A percentile compares a stretch with the other conserved stretches of the same genome.
These are phyloP conservation scores for Pichia membranifaciens DNA, from an alignment of 805 yeast genomes.

Conservation along the genomic window DNA sequence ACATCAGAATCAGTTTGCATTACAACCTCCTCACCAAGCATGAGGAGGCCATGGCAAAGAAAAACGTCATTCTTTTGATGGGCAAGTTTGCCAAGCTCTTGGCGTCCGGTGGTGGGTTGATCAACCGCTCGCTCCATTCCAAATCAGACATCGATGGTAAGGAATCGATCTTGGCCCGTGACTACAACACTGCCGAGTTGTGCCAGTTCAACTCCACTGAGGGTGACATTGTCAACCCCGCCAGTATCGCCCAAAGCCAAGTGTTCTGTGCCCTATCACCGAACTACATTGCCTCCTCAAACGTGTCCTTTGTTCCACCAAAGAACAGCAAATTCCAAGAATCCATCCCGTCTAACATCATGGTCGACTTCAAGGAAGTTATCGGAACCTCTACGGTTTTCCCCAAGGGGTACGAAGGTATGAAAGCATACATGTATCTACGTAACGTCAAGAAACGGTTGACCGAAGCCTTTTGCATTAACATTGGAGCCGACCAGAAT, in stretches of 20 bases:
- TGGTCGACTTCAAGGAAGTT: slow-evolving; percentile 73
- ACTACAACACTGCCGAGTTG: slow-evolving; percentile 52
- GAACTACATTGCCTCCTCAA: slow-evolving; percentile 41
- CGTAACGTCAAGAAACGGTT: slow-evolving; percentile 57
- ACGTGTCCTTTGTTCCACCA: slow-evolving; percentile 37
- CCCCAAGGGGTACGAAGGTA: slow-evolving; percentile 64
- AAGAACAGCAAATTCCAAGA: slow-evolving; percentile 42
- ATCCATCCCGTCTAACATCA: slow-evolving; percentile 56
- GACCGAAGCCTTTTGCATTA: slow-evolving; percentile 75
- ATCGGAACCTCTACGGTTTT: slow-evolving; percentile 49
- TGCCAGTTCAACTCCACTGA: slow-evolving; percentile 27
- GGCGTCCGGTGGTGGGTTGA: slow-evolving; percentile 36
- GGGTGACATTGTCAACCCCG: slow-evolving; percentile 36
- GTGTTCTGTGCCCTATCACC: slow-evolving; percentile 66
- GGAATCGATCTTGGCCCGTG: slow-evolving; percentile 63
- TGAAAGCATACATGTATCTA: slow-evolving; percentile 67
- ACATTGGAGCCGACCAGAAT: slow-evolving; percentile 52
- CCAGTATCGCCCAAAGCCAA: slow-evolving; percentile 61
- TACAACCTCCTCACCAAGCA: slow-evolving; percentile 47
- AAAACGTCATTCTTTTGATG: slow-evolving; percentile 46
- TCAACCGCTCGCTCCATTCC: slow-evolving; percentile 25
- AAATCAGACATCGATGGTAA: slow-evolving; percentile 41
- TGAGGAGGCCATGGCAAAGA: slow-evolving; percentile 45
- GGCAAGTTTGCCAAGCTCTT: slow-evolving; percentile 58
- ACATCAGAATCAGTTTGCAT: slow-evolving; percentile 47